Evolutionary conservation across 129 eudicot genomes (phyloP), one percentile per base, ranked within the genome.

Genomic region (Daucus carota): DNA sequence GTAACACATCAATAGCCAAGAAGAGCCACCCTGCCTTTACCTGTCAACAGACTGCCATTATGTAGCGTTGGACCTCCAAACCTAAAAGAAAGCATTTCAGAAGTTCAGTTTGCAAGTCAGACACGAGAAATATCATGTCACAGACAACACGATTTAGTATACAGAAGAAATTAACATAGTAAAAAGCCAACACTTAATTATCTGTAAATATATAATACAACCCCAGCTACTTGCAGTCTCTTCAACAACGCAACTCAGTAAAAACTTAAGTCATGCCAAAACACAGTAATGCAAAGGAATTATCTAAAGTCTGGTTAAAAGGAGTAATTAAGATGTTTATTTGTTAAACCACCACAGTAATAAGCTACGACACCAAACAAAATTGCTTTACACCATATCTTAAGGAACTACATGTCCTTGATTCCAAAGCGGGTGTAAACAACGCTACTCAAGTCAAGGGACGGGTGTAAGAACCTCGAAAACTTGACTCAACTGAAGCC

Each of bases 1-100:
- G 70, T 29, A 26, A 63, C 70, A 63, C 34, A 63, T 63, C 36
- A 63, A 34, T 63, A 63, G 70, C 38, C 70, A 63, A 63, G 70
- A 63, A 63, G 20, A 63, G 70, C 34, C 17, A 17, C 38, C 70
- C 70, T 63, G 70, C 70, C 34, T 63, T 63, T 63, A 28, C 38
- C 20, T 63, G 38, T 63, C 70, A 28, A 63, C 70, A 32, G 18
- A 17, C 62, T 20, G 62, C 62, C n/a, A 52, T 18, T 7, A 20
- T 16, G 62, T 3, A 52, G 22, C 1, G 22, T 29, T 31, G 38
- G 36, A 29, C 70, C 34, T 0, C 40, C 38, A 8, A 31, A 63
- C 70, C 70, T 63, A 63, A 14, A 63, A 62, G 34, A 29, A 15
- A 63, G 20, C 22, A 63, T 63, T 26, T n/a, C 22, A 14, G 38